Conservation (phyloP, 2,329 filamentous ascomycete genomes). For the Cercospora brassicicola region DNA sequence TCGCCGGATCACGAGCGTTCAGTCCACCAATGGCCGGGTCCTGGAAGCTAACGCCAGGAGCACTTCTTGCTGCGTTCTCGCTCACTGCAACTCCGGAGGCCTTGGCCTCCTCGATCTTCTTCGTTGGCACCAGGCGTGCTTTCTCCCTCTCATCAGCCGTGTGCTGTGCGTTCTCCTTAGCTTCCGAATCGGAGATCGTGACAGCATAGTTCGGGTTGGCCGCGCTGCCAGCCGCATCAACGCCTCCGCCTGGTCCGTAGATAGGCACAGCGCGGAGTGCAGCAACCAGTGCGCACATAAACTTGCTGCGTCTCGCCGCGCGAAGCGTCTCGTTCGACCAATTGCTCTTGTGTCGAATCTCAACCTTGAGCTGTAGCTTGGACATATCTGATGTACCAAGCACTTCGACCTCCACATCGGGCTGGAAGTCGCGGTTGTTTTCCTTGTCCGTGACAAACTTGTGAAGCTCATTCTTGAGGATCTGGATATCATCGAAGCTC, state of each 20-base stretch:
- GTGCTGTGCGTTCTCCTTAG: conserved; percentile 60
- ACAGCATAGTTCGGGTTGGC: conserved; percentile 83
- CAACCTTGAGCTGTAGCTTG: conserved; percentile 78
- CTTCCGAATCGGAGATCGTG: conserved; percentile 67
- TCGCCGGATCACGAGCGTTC: conserved; percentile 46
- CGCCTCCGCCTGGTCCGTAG: conserved; percentile 72
- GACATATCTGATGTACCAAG: conserved; percentile 79
- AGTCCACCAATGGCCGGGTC: conserved; percentile 44
- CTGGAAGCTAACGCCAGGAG: conserved; percentile 24
- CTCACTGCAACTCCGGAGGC: conserved; percentile 21
- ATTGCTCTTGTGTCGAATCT: conserved; percentile 78
- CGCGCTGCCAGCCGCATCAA: conserved; percentile 58
- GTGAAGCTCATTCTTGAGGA: conserved; percentile 80
- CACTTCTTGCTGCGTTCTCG: conserved; percentile 17
- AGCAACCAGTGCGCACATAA: conserved; percentile 88
- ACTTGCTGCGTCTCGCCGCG: conserved; percentile 81
- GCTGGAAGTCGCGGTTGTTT: conserved; percentile 87
- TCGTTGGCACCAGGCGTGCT: conserved; percentile 62
- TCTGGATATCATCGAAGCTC: conserved; percentile 82
- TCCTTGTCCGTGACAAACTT: conserved; percentile 79
- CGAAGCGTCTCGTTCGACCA: conserved; percentile 73
- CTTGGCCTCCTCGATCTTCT: conserved; percentile 34
- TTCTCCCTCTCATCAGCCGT: conserved; percentile 50
- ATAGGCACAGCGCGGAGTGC: conserved; percentile 87
- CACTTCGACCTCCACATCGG: conserved; percentile 76